Evolutionary conservation across 345 rosid species (phyloP).

Genomic region (Nasturtium officinale): DNA sequence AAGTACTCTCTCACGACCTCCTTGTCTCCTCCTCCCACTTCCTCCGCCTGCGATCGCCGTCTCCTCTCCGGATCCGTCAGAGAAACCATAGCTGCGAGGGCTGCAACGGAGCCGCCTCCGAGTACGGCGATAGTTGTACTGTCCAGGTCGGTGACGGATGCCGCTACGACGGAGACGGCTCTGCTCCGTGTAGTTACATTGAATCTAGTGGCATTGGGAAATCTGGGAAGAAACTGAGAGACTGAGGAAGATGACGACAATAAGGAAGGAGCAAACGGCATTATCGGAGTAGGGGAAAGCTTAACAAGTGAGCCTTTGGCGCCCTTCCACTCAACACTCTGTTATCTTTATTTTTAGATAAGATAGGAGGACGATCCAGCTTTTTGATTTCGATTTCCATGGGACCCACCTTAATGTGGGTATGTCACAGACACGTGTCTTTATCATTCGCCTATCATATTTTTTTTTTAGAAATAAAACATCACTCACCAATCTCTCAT

Average conservation of each 20-base stretch:
- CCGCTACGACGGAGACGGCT: conserved; percentile 46
- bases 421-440: not conserved
- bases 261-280: conserved; percentile 68
- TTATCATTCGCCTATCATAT: not conserved
- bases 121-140: conserved; percentile 68
- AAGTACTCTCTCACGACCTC: conserved; percentile 93
- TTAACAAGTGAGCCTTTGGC: conserved; percentile 26
- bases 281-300: conserved; percentile 42
- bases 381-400: conserved; percentile 43
- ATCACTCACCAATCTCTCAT: not conserved
- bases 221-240: conserved; percentile 44
- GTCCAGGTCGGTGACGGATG: conserved; percentile 57
- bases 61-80: conserved; percentile 80
- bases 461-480: not conserved
- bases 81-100: conserved; percentile 76
- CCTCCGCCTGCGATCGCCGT: conserved; percentile 81
- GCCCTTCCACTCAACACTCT: conserved; percentile 26
- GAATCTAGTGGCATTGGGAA: conserved; percentile 31
- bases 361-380: conserved; percentile 38
- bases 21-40: conserved; percentile 90
- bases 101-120: conserved; percentile 88
- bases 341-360: conserved; percentile 45
- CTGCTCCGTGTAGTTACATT: conserved; percentile 37
- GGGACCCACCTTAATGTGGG: conserved; percentile 38
- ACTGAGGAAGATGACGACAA: conserved; percentile 49